Conservation (phyloP, 2,329 filamentous ascomycete genomes). For the Aspergillus fructus region DNA sequence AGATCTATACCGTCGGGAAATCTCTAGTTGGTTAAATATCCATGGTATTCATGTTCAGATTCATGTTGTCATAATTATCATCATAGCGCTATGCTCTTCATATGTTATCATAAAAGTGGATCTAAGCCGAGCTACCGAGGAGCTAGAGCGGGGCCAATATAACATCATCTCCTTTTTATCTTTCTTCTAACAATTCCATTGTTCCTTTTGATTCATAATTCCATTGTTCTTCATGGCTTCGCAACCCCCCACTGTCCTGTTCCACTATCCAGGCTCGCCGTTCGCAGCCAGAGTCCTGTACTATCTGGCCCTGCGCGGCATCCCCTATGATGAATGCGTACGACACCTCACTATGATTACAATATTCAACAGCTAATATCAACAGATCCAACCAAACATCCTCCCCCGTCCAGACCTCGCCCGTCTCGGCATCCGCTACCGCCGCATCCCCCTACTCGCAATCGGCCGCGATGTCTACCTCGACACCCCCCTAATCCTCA, state of each 20-base stretch:
- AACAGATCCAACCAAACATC: conserved; percentile 7
- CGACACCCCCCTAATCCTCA: conserved; percentile 7
- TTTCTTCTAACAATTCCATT: no score
- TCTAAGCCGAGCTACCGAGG: no score
- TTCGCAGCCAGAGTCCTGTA: conserved; percentile 4
- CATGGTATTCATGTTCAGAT: no score
- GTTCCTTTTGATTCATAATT: no score
- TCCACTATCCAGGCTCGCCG: conserved; percentile 4
- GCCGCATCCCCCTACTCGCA: conserved; percentile 5
- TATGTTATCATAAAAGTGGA: no score
- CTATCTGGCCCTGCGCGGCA: conserved; percentile 7
- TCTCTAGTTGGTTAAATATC: no score
- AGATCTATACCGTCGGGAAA: no score
- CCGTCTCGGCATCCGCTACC: conserved; percentile 4
- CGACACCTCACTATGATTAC: background rate
- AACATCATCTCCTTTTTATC: no score
- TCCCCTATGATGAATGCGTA: conserved; percentile 9
- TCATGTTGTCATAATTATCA: no score
- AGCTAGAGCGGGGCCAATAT: no score
- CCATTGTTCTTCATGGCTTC: background rate
- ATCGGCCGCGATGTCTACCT: conserved; percentile 9
- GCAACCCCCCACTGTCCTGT: background rate
- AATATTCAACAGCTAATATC: background rate
- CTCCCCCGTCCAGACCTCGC: conserved; percentile 4
- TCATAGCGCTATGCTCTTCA: no score